These are phyloP conservation scores for Citrus hindsii DNA, from an alignment of 345 rosid species.

Conservation along the genomic window DNA sequence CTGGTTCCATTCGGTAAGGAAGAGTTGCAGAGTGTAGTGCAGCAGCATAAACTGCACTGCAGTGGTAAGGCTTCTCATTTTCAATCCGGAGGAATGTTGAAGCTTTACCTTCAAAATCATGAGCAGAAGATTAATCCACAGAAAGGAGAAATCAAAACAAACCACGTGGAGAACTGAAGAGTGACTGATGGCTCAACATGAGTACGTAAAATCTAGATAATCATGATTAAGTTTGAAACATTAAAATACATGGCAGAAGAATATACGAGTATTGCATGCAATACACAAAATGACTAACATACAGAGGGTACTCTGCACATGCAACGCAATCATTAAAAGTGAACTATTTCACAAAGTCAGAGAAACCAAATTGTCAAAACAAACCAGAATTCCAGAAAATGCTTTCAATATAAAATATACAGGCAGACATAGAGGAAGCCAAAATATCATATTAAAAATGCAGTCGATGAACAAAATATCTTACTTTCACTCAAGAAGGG, in stretches of 20 bases:
- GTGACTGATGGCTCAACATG: not conserved
- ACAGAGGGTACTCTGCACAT: not conserved
- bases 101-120: conserved; percentile 56
- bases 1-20: conserved; percentile 64
- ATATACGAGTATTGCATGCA: no score
- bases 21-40: conserved; percentile 73
- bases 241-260: not conserved
- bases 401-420: not conserved
- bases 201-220: not conserved
- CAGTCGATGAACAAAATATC: conserved; percentile 13
- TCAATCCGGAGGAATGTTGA: conserved; percentile 44
- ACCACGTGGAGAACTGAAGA: not conserved
- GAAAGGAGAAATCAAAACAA: not conserved
- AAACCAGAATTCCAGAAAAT: not conserved
- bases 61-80: conserved; percentile 75
- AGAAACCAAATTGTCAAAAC: not conserved
- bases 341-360: not conserved
- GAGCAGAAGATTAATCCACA: conserved; percentile 14
- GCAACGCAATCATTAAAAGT: not conserved
- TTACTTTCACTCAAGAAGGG: conserved; percentile 70
- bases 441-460: conserved; percentile 4
- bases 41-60: conserved; percentile 84
- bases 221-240: not conserved
- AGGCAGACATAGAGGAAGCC: not conserved
- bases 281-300: not conserved